Conservation (phyloP, 352 stramenopile species). For the Saprolegnia parasitica region DNA sequence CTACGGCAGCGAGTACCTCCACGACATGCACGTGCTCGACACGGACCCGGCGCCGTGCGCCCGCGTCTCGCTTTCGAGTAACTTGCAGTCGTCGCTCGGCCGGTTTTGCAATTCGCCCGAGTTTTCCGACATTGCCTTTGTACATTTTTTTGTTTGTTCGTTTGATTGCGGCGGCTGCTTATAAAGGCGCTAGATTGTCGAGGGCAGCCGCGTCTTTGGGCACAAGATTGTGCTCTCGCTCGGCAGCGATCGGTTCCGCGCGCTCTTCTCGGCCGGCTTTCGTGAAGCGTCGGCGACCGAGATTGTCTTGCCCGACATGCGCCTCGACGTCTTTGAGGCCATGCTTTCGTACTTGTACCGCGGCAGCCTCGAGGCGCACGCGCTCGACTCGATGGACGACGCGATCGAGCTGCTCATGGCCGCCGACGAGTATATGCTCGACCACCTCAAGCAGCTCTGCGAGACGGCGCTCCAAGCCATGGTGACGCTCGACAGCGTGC, state of each 20-base stretch:
- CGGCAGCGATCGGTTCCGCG: constrained; percentile 90
- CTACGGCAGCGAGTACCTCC: constrained; percentile 89
- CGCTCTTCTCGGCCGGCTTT: constrained; percentile 94
- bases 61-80: constrained; percentile 73
- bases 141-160: no score
- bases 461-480: constrained; percentile 81
- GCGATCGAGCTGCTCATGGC: constrained; percentile 88
- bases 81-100: constrained; percentile 69
- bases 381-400: constrained; percentile 53
- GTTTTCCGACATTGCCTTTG: constrained; percentile 95
- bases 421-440: constrained; percentile 95
- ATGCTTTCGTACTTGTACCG: constrained; percentile 96
- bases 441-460: constrained; percentile 95
- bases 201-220: constrained; percentile 88
- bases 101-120: constrained; percentile 90
- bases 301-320: constrained; percentile 88
- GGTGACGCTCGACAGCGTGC: constrained; percentile 78
- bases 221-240: constrained; percentile 93
- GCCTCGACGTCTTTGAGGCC: constrained; percentile 85
- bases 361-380: constrained; percentile 37
- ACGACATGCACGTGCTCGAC: constrained; percentile 93
- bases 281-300: constrained; percentile 71
- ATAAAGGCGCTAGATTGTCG: constrained; percentile 61
- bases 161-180: no score
- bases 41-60: constrained; percentile 87